Base-by-base conservation (phyloP, 805 yeast species). In the Metschnikowia proteae region DNA sequence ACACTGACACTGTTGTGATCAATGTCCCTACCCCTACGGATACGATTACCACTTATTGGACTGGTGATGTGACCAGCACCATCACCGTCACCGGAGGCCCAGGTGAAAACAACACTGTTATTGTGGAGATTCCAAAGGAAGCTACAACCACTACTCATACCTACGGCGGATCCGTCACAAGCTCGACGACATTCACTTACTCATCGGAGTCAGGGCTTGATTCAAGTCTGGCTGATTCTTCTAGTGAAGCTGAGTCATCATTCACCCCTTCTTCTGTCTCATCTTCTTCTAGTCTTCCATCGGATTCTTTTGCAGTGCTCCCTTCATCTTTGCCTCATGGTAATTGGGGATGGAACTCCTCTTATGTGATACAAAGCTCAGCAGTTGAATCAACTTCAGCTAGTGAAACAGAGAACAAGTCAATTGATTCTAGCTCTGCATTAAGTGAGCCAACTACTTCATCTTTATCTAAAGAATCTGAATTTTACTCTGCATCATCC, bases 1-100 rank as follows among this genome's bases (percentile, higher is more conserved):
- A 48, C 17, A 60, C 63, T n/a, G 62, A 48, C 1, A 56, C 61
- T 3, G 60, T 59, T 5, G 49, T 47, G 9, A 53, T 58, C 11
- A 45, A 48, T 6, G 45, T 48, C 3, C 51, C 51, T 8, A 32
- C 31, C 5, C n/a, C n/a, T n/a, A n/a, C n/a, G n/a, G n/a, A n/a
- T n/a, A n/a, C n/a, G n/a, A n/a, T n/a, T n/a, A n/a, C n/a, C n/a
- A n/a, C n/a, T n/a, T n/a, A n/a, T n/a, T n/a, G n/a, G n/a, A n/a
- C n/a, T n/a, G n/a, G n/a, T n/a, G n/a, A n/a, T n/a, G n/a, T n/a
- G n/a, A n/a, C n/a, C n/a, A n/a, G n/a, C n/a, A n/a, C n/a, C n/a
- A n/a, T n/a, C n/a, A n/a, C n/a, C n/a, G n/a, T n/a, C n/a, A n/a
- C n/a, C n/a, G n/a, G n/a, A n/a, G n/a, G n/a, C n/a, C n/a, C n/a